Base-by-base conservation (phyloP, 2,329 filamentous ascomycete genomes). In the Ophioceras dolichostomum region DNA sequence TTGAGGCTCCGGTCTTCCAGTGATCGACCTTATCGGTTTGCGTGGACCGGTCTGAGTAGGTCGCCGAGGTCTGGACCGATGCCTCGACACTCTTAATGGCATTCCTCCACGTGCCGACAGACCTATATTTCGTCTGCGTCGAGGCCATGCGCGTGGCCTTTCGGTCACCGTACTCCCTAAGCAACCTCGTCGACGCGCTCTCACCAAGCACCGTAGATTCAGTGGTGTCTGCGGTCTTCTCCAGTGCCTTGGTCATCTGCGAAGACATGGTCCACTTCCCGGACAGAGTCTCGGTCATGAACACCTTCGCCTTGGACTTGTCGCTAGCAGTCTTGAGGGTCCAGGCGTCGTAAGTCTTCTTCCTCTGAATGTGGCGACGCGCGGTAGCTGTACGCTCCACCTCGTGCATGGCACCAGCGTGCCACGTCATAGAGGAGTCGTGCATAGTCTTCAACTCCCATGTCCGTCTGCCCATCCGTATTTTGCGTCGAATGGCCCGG, bases 281-380 rank as follows among this genome's bases (percentile, higher is more conserved):
- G 14, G 32, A 28, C 7, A 22, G 20, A 20, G 13, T 13, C 5
- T 12, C 17, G 13, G 36, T 21, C 18, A 45, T 39, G 19, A 59
- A 54, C 28, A 42, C 60, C 17, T 61, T 58, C 12, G 65, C 65
- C 45, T 70, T 71, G 29, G 61, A 48, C 31, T 75, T 68, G 44
- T 81, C 77, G 35, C 74, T 65, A 1, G 65, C 64, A 1, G 77
- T 79, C 38, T 83, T 73, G 40, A 75, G 67, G 19, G 71, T 67
- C 81, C 81, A 86, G 7, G 74, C 74, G 40, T 72, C 73, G 54
- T 84, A 85, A 42, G 77, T 79, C 39, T 73, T 72, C 10, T 72
- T 74, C 39, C 79, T 68, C 38, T 91, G 60, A 41, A 88, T 75
- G 51, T 85, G 81, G 43, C 75, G 67, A 43, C 81, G 70, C 16